Base-by-base conservation (phyloP, 176 grass and related monocot species). In the Saccharum officinarum region DNA sequence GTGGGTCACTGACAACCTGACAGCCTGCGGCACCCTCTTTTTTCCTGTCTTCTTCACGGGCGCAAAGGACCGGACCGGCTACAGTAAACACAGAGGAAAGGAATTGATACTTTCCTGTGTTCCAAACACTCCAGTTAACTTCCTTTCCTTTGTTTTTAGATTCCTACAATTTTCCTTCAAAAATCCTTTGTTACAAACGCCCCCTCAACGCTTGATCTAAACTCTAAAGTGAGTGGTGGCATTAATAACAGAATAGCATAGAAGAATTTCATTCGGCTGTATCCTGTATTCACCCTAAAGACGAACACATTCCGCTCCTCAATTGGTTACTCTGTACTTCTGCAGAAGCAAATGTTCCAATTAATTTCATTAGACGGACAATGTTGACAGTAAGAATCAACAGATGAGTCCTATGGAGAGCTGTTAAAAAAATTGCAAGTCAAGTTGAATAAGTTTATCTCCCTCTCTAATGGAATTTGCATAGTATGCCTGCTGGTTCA, bases 241-340 rank as follows among this genome's bases (percentile, higher is more conserved):
- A 36, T 45, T 6, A 73, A 55, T n/a, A 71, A 61, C 60, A 63
- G 30, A 55, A 72, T 63, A 50, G 30, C 20, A 71, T 37, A 46
- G 22, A 20, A 77, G 52, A 72, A 36, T 44, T 26, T 4, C 36
- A 44, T 38, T 22, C 6, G 10, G 52, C 8, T 2, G 38, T 40
- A 28, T 28, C 28, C 28, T 28, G 28, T 28, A 5, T 64, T 72
- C 25, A 31, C 71, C n/a, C 23, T 15, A 52, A 46, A 40, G 79
- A 64, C 2, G 10, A 22, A 22, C 12, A 67, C 9, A 9, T 68
- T 30, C 25, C 8, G 8, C 70, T 67, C 60, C 30, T 90, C n/a
- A 93, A 72, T 71, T 83, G 44, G 39, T 86, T 41, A 94, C 82
- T 84, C 79, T 91, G 86, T 94, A 94, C 67, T 76, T 84, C 92